Conservation (phyloP, 192 early-diverging fungal species). For the Phycomyces blakesleeanus region DNA sequence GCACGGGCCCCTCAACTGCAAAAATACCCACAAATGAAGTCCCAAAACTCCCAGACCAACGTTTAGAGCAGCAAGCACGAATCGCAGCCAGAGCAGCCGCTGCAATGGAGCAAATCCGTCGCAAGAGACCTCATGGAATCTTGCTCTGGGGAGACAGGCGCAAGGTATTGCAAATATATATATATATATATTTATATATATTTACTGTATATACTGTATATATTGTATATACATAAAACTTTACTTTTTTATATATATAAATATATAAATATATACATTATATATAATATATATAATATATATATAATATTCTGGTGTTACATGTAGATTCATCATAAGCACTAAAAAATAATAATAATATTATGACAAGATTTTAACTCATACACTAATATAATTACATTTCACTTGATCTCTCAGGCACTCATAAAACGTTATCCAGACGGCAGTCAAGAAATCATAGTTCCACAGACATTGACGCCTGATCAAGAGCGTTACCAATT, state of each 20-base stretch:
- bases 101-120: background rate
- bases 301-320: too few species aligned
- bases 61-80: background rate
- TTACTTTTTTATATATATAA: too few species aligned
- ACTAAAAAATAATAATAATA: too few species aligned
- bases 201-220: too few species aligned
- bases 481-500: constrained; percentile 32
- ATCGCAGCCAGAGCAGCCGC: background rate
- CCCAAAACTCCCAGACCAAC: background rate
- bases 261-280: too few species aligned
- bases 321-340: too few species aligned
- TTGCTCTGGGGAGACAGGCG: background rate
- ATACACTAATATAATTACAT: too few species aligned
- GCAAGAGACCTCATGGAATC: background rate
- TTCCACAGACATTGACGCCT: constrained; percentile 24
- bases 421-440: constrained; percentile 29
- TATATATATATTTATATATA: too few species aligned
- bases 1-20: background rate
- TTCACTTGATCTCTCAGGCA: constrained; percentile 6
- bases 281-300: too few species aligned
- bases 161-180: background rate
- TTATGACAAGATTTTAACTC: background rate
- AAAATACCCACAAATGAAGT: background rate
- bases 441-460: constrained; percentile 27
- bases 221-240: too few species aligned